phyloP scores from a whole-genome alignment of 805 yeast genomes.

The Cyberlindnera xylosilytica region DNA sequence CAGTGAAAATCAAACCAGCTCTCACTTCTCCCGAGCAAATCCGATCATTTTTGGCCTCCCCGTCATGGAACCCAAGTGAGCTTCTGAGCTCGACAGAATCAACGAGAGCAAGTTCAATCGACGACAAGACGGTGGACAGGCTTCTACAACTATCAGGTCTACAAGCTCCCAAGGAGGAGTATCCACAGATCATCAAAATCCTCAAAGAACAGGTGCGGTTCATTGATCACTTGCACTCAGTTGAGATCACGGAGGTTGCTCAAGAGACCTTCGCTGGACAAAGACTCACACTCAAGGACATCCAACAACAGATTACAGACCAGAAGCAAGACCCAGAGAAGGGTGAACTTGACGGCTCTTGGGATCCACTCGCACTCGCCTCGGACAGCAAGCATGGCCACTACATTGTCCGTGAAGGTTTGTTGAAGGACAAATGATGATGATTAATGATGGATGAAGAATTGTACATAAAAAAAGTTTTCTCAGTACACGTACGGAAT shows the following conservation, averaged over 20 bases:
- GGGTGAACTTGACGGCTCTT: constrained; percentile 41
- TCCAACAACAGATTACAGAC: constrained; percentile 27
- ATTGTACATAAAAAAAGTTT: too few relatives aligned
- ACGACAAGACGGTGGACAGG: constrained; percentile 24
- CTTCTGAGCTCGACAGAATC: constrained; percentile 23
- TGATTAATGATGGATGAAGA: constrained; percentile 1
- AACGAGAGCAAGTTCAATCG: constrained; percentile 12
- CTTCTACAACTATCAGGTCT: constrained; percentile 50
- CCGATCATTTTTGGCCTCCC: constrained; percentile 9
- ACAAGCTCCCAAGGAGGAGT: constrained; percentile 30
- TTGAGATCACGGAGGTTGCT: constrained; percentile 14
- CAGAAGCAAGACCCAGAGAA: constrained; percentile 27
- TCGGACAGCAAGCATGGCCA: constrained; percentile 33
- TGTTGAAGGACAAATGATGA: constrained; percentile 32
- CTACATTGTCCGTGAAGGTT: constrained; percentile 45
- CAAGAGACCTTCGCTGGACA: constrained; percentile 25
- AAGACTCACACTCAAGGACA: constrained; percentile 30
- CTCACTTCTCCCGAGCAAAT: constrained; percentile 6
- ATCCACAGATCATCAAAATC: constrained; percentile 30
- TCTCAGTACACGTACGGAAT: constrained; percentile 77
- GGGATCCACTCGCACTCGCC: constrained; percentile 41
- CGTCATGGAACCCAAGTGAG: constrained; percentile 26
- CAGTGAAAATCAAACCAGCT: not conserved
- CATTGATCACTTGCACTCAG: constrained; percentile 41
- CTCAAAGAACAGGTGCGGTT: constrained; percentile 49